Evolutionary conservation across 768 basidiomycete genomes (phyloP).

Genomic region (Jaapia argillacea): DNA sequence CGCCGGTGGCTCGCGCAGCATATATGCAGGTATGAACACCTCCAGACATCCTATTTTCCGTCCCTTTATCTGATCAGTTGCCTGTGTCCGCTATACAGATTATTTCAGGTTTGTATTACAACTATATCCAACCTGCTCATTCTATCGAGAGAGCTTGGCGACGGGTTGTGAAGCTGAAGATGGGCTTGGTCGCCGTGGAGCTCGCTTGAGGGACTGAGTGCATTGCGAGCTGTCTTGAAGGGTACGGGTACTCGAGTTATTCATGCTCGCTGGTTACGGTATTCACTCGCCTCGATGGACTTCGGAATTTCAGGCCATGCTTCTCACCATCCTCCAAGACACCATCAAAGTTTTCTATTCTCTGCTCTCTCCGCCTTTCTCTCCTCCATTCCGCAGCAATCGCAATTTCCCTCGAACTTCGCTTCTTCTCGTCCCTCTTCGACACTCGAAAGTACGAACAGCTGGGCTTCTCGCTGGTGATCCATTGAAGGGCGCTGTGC

Average conservation of each 20-base stretch:
- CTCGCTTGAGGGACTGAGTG: constrained; percentile 49
- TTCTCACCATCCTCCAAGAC: too few species aligned
- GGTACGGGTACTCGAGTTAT: constrained; percentile 23
- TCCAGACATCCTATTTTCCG: not conserved
- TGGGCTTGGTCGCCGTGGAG: constrained; percentile 63
- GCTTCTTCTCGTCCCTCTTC: constrained; percentile 35
- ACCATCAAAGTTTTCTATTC: too few species aligned
- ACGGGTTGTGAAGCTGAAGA: constrained; percentile 61
- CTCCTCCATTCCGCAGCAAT: too few species aligned
- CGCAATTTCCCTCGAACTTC: constrained; percentile 50
- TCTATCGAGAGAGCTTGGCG: too few species aligned
- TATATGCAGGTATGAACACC: constrained; percentile 39
- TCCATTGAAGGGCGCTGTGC: constrained; percentile 45
- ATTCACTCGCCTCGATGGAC: constrained; percentile 23
- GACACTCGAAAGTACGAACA: constrained; percentile 35
- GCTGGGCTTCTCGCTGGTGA: constrained; percentile 48
- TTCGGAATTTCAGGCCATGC: too few species aligned
- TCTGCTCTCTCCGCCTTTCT: too few species aligned
- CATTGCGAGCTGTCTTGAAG: constrained; percentile 60
- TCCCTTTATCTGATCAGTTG: not conserved
- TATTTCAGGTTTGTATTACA: constrained; percentile 44
- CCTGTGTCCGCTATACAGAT: constrained; percentile 23
- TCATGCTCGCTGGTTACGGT: not conserved
- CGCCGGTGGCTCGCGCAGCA: constrained; percentile 48
- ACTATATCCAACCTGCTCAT: not conserved